Evolutionary conservation across 1,284 basidiomycete species (phyloP), one percentile per base, ranked within the genome.

Genomic region (Ustilago vetiveriae): DNA sequence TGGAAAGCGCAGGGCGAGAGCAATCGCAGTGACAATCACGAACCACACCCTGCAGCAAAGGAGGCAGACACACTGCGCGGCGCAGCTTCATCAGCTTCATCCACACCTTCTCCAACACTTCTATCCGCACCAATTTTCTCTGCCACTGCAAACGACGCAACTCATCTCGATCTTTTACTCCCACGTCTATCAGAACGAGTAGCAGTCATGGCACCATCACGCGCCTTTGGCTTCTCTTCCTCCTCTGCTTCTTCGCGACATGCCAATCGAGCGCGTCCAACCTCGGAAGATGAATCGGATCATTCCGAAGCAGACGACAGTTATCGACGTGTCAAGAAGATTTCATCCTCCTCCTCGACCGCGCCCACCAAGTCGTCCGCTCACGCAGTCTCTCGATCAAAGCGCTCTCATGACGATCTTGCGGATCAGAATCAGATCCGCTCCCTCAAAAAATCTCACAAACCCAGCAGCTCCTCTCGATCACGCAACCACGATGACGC

Each of bases 161-260:
- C n/a, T n/a, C n/a, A n/a, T 30, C 29, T 30, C 29, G 29, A 30
- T 3, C 29, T 1, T 29, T 30, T 30, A 30, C 29, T 30, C 9
- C 29, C 29, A 14, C n/a, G n/a, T n/a, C n/a, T n/a, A n/a, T n/a
- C n/a, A n/a, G n/a, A n/a, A n/a, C n/a, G n/a, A n/a, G n/a, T n/a
- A n/a, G 43, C 38, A 39, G 57, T 16, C 26, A 70, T 70, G 67
- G 55, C 62, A 14, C 38, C 56, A 32, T 58, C 67, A 24, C 49
- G 57, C 22, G 39, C 67, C 1, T 66, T 71, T 24, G 53, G 49
- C 3, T 33, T 66, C 22, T 46, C 49, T 17, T 66, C 63, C 14
- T 69, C 66, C 14, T 63, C 63, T 11, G 60, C 59, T 10, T 63
- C 66, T 24, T 58, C 55, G 27, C 53, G 53, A 4, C 59, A 54